Evolutionary conservation across 768 basidiomycete genomes (phyloP).

Genomic region (Trametes elegans): DNA sequence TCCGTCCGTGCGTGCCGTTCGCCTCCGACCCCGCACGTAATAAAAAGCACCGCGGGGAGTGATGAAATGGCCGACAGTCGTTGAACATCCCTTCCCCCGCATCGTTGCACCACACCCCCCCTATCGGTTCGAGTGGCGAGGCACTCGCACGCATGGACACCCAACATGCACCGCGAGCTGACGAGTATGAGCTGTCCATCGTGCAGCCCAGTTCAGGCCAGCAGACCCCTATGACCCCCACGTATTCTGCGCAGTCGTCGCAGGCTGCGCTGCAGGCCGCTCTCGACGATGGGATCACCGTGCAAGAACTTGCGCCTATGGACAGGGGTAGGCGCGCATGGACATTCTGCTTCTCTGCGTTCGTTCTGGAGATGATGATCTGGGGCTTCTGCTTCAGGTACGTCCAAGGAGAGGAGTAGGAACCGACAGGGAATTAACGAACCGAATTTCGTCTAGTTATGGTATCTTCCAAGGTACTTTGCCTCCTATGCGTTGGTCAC

Average conservation of each 20-base stretch:
- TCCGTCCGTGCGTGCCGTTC: too few relatives aligned
- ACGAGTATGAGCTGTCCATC: constrained; percentile 11
- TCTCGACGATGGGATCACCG: constrained; percentile 13
- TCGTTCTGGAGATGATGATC: constrained; percentile 24
- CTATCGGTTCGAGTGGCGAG: too few relatives aligned
- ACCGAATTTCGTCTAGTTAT: constrained; percentile 7
- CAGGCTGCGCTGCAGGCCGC: constrained; percentile 11
- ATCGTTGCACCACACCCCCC: too few relatives aligned
- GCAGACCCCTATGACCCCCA: constrained; percentile 4
- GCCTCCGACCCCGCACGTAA: too few relatives aligned
- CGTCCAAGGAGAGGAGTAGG: background rate
- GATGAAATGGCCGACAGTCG: background rate
- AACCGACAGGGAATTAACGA: background rate
- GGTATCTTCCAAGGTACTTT: constrained; percentile 25
- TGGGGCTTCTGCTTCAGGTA: constrained; percentile 28
- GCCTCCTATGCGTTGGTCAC: background rate
- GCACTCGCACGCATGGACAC: background rate
- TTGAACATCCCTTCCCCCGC: background rate
- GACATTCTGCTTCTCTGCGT: constrained; percentile 23
- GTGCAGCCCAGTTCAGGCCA: constrained; percentile 4
- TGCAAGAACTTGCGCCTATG: constrained; percentile 24
- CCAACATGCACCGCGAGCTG: background rate
- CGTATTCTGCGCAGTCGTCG: constrained; percentile 10
- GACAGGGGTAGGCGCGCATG: constrained; percentile 24
- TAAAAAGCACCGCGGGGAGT: background rate